phyloP scores from a whole-genome alignment of 805 yeast genomes.

The Saccharomycopsis fibuligera region DNA sequence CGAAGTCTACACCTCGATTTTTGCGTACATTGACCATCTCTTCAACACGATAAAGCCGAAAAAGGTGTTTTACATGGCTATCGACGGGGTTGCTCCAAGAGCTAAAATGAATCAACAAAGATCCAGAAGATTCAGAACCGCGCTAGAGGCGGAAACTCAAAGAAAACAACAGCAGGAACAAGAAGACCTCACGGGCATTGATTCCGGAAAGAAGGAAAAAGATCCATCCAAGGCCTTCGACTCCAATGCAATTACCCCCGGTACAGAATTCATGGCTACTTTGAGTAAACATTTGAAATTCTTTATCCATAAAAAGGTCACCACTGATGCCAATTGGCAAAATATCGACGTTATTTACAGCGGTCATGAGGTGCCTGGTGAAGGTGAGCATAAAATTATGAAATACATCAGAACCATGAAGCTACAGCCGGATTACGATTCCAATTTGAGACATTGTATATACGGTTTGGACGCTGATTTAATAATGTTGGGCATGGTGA shows the following conservation, averaged over 20 bases:
- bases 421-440: slow-evolving; percentile 65
- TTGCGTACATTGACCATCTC: slow-evolving; percentile 89
- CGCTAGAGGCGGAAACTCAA: slow-evolving; percentile 82
- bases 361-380: slow-evolving; percentile 97
- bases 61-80: slow-evolving; percentile 87
- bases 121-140: slow-evolving; percentile 90
- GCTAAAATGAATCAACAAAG: slow-evolving; percentile 99
- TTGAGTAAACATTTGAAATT: slow-evolving; percentile 76
- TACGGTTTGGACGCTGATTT: slow-evolving; percentile 96
- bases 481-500: slow-evolving; percentile 84
- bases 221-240: slow-evolving; percentile 54
- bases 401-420: slow-evolving; percentile 76
- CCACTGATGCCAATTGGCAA: slow-evolving; percentile 85
- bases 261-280: slow-evolving; percentile 93
- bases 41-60: slow-evolving; percentile 84
- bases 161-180: slow-evolving; percentile 27
- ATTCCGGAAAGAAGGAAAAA: not conserved
- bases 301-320: slow-evolving; percentile 80
- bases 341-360: slow-evolving; percentile 68
- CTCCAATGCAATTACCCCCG: slow-evolving; percentile 91
- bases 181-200: slow-evolving; percentile 18
- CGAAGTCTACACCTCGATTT: slow-evolving; percentile 86
- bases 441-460: slow-evolving; percentile 85
- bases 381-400: slow-evolving; percentile 98
- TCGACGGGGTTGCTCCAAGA: slow-evolving; percentile 98